Conservation (phyloP, 768 basidiomycete genomes). For the Chlorophyllum brunneum region DNA sequence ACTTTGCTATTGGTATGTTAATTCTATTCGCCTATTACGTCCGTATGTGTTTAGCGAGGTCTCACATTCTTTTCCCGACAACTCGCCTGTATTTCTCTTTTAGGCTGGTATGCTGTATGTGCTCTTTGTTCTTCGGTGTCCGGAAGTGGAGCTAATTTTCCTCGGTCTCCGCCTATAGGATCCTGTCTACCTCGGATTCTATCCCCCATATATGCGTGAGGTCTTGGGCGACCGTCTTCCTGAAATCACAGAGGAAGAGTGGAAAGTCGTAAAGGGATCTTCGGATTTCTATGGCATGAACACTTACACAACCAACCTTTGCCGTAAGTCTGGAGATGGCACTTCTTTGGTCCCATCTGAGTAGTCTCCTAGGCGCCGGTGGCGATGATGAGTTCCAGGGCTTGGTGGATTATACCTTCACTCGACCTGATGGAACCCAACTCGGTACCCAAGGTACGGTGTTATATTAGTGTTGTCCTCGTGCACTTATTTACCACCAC, state of each 20-base stretch:
- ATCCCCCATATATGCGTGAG: conserved; percentile 55
- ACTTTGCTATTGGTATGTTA: conserved; percentile 62
- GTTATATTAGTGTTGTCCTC: background rate
- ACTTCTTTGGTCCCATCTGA: background rate
- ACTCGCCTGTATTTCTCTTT: conserved; percentile 20
- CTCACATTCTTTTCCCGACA: conserved; percentile 17
- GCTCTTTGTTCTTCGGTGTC: conserved; percentile 6
- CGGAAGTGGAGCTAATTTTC: conserved; percentile 13
- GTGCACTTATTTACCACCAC: conserved; percentile 3
- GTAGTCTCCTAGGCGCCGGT: conserved; percentile 40
- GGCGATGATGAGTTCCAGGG: conserved; percentile 65
- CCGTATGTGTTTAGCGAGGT: conserved; percentile 17
- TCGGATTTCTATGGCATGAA: conserved; percentile 75
- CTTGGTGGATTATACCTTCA: conserved; percentile 56
- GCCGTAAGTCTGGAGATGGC: conserved; percentile 34
- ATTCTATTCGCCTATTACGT: conserved; percentile 16
- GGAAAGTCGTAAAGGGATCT: conserved; percentile 54
- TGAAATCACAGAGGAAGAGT: conserved; percentile 52
- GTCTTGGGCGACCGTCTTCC: conserved; percentile 58
- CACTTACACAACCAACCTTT: conserved; percentile 65
- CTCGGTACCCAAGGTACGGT: conserved; percentile 56
- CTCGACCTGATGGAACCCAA: conserved; percentile 57
- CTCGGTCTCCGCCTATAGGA: conserved; percentile 29
- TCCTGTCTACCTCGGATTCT: conserved; percentile 69
- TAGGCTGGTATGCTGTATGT: conserved; percentile 59